Evolutionary conservation across 2,329 filamentous ascomycete genomes (phyloP).

Genomic region (Stagonosporopsis chrysanthemi): DNA sequence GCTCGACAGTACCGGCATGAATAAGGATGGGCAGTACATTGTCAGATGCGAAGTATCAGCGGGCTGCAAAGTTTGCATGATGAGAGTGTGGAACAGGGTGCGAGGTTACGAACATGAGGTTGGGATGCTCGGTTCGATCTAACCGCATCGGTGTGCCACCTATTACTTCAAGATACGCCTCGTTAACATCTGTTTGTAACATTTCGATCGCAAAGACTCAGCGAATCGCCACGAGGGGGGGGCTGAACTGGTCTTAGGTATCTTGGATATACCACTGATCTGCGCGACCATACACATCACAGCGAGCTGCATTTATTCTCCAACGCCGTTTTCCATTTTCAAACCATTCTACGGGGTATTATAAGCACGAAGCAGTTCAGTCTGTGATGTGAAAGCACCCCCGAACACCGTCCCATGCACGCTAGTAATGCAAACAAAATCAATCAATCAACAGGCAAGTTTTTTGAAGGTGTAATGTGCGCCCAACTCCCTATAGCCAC

Average conservation of each 20-base stretch:
- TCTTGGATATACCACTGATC: too few relatives aligned
- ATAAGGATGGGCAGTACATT: background rate
- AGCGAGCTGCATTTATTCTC: background rate
- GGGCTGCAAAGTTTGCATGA: background rate
- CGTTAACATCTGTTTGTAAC: too few relatives aligned
- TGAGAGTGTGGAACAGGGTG: background rate
- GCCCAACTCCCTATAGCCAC: background rate
- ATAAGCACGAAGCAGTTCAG: slow-evolving; percentile 14
- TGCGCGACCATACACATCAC: background rate
- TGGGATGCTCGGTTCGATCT: background rate
- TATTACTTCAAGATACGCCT: too few relatives aligned
- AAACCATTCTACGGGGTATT: slow-evolving; percentile 20
- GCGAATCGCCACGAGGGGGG: too few relatives aligned
- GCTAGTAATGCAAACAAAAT: slow-evolving; percentile 12
- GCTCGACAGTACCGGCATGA: too few relatives aligned
- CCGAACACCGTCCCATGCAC: slow-evolving; percentile 16
- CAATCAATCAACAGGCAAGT: background rate
- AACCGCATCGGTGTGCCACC: background rate
- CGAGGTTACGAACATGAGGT: background rate
- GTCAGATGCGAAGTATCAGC: background rate
- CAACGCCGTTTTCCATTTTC: slow-evolving; percentile 19
- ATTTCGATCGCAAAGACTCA: too few relatives aligned
- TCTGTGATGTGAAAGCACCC: background rate
- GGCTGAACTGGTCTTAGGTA: too few relatives aligned
- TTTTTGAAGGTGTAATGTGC: background rate